A percentile compares a stretch with the other conserved stretches of the same genome.
These are phyloP conservation scores for Barbatosphaeria neglecta DNA, from an alignment of 495 filamentous ascomycete species.

Conservation along the genomic window DNA sequence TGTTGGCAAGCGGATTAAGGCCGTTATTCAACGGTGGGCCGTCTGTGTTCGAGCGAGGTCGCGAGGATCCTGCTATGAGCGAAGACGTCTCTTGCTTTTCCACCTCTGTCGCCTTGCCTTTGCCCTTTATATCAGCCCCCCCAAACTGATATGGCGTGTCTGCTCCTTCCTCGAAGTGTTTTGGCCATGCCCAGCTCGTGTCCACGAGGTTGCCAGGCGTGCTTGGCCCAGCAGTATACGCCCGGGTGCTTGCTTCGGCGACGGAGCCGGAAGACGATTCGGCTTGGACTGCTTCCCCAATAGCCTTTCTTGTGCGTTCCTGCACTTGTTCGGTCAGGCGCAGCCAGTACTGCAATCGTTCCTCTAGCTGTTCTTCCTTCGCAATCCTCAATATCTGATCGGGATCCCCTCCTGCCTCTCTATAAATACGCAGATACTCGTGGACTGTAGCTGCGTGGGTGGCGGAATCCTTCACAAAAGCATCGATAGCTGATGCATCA, in stretches of 20 bases:
- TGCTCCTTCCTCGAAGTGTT: constrained; percentile 3
- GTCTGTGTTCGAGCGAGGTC: constrained; percentile 33
- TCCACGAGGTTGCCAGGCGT: constrained; percentile 4
- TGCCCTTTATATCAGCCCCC: constrained; percentile 2
- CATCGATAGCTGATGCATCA: too few relatives aligned
- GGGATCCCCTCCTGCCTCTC: constrained; percentile 45
- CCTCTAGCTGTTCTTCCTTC: constrained; percentile 45
- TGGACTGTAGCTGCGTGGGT: constrained; percentile 16
- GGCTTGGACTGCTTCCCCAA: not conserved
- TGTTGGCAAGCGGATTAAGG: constrained; percentile 32
- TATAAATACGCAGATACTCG: constrained; percentile 39
- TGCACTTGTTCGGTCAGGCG: constrained; percentile 19
- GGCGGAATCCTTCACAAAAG: too few relatives aligned
- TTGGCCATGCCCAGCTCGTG: constrained; percentile 8
- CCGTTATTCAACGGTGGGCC: constrained; percentile 23
- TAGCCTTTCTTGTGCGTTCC: constrained; percentile 1
- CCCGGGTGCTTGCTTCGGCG: not conserved
- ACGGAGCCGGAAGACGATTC: not conserved
- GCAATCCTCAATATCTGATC: constrained; percentile 50
- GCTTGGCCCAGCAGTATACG: not conserved
- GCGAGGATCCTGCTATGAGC: constrained; percentile 5
- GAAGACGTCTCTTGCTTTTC: not conserved
- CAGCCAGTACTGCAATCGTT: constrained; percentile 43
- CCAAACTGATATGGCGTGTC: not conserved
- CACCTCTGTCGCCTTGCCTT: not conserved